phyloP scores from a whole-genome alignment of 441 rosid genomes.

The Eugenia klotzschiana region DNA sequence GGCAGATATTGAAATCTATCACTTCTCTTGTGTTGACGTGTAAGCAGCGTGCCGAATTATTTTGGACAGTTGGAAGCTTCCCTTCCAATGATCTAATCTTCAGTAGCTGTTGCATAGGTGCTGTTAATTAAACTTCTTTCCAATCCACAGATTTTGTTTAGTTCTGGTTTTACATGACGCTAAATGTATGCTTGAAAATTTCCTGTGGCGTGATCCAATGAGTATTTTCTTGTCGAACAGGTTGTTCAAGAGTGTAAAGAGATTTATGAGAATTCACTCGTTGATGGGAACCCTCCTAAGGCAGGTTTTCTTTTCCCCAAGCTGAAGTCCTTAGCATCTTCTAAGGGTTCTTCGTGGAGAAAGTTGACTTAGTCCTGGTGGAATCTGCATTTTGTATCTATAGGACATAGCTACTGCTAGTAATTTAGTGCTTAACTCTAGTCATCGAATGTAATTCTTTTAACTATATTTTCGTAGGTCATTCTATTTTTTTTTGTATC shows the following conservation, averaged over 20 bases:
- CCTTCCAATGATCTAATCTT: neutral
- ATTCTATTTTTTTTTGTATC: neutral
- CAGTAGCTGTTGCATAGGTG: neutral
- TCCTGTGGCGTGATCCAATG: neutral
- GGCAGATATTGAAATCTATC: neutral
- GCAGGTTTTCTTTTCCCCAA: conserved; percentile 75
- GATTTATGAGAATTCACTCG: conserved; percentile 74
- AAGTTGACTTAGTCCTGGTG: conserved; percentile 37
- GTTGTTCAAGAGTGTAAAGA: conserved; percentile 96
- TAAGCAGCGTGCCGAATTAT: neutral
- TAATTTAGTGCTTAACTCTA: neutral
- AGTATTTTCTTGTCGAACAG: conserved; percentile 20
- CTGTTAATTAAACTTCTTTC: neutral
- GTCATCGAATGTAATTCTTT: neutral
- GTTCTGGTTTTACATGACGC: neutral
- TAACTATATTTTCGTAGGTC: neutral
- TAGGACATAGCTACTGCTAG: neutral
- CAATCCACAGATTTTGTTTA: neutral
- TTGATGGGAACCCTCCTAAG: conserved; percentile 76
- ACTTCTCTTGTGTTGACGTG: neutral
- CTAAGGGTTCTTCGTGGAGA: conserved; percentile 63
- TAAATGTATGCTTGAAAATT: neutral
- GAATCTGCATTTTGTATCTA: neutral
- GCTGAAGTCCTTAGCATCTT: conserved; percentile 59
- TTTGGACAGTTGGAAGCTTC: neutral